Evolutionary conservation across 208 protist genomes (phyloP).

Genomic region (Naegleria gruberi): DNA sequence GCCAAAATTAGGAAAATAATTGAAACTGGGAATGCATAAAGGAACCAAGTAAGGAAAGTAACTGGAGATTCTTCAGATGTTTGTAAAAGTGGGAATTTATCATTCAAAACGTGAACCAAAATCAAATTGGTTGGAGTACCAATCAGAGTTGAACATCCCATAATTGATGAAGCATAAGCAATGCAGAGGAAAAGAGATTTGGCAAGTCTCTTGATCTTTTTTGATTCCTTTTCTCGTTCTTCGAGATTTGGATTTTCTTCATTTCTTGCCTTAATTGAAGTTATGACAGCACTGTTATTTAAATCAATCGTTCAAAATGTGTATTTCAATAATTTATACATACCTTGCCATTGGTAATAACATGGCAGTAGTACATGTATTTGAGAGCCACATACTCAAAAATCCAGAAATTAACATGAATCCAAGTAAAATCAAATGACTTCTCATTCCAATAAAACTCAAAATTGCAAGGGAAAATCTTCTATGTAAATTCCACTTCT

Average conservation of each 20-base stretch:
- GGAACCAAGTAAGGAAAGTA: background rate
- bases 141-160: background rate
- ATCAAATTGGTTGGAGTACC: slow-evolving; percentile 14
- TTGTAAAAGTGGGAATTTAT: background rate
- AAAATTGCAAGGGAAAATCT: background rate
- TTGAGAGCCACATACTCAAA: background rate
- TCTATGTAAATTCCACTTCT: slow-evolving; percentile 2
- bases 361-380: background rate
- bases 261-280: too few species aligned
- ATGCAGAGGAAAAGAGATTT: background rate
- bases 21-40: background rate
- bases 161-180: background rate
- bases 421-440: background rate
- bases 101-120: background rate
- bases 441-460: background rate
- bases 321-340: too few species aligned
- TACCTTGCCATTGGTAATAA: slow-evolving; percentile 4
- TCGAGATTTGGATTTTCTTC: too few species aligned
- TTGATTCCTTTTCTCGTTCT: background rate
- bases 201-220: background rate
- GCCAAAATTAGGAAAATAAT: background rate
- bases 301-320: too few species aligned
- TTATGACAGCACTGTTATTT: background rate
- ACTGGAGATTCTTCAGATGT: background rate
- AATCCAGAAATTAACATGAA: background rate